Evolutionary conservation across 2,329 filamentous ascomycete species (phyloP).

Genomic region (Penicillium sp.): DNA sequence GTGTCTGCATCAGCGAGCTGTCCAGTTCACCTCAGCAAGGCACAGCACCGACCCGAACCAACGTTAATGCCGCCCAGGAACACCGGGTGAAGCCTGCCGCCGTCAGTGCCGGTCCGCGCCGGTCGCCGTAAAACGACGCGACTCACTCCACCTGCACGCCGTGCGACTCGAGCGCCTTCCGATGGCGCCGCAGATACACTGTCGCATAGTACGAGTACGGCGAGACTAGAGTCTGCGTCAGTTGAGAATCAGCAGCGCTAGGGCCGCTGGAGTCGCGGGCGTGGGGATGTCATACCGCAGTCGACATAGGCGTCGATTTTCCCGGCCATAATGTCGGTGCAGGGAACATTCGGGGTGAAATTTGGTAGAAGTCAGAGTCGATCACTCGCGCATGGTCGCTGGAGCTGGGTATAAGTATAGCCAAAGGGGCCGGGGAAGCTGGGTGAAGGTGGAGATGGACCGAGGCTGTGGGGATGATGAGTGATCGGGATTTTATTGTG

Average conservation of each 20-base stretch:
- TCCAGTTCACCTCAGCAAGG: too few species aligned
- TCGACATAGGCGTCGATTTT: constrained; percentile 26
- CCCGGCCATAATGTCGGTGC: constrained; percentile 19
- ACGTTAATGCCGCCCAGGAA: constrained; percentile 67
- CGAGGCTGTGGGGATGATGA: constrained; percentile 26
- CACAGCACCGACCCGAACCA: constrained; percentile 50
- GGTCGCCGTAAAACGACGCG: background rate
- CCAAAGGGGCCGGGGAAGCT: too few species aligned
- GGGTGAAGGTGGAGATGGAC: constrained; percentile 20
- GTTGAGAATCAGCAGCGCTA: background rate
- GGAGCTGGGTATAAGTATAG: background rate
- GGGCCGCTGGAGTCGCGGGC: background rate
- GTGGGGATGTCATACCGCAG: constrained; percentile 17
- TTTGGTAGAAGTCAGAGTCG: background rate
- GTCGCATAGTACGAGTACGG: constrained; percentile 55
- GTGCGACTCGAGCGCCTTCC: constrained; percentile 55
- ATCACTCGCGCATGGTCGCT: background rate
- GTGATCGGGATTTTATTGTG: constrained; percentile 18
- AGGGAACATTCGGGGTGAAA: background rate
- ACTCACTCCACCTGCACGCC: constrained; percentile 65
- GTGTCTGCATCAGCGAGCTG: too few species aligned
- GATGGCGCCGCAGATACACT: constrained; percentile 57
- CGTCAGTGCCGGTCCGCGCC: background rate
- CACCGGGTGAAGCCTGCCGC: constrained; percentile 65
- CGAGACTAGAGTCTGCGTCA: too few species aligned